Evolutionary conservation across 2,329 filamentous ascomycete genomes (phyloP).

Genomic region (Torrubiella hemipterigena): DNA sequence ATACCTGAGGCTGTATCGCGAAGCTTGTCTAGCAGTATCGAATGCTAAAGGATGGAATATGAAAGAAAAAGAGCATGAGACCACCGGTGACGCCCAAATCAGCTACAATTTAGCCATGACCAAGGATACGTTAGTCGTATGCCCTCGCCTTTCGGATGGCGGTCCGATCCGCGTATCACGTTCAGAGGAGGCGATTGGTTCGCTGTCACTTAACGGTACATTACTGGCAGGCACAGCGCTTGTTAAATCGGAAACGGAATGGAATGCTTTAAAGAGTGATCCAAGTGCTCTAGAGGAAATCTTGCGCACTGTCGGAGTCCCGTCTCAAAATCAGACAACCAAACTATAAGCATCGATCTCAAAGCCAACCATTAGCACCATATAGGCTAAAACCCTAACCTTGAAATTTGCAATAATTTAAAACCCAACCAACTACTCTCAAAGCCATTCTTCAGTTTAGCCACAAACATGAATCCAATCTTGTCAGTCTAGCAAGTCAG

Average conservation of each 20-base stretch:
- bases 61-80: slow-evolving; percentile 13
- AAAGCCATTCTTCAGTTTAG: no score
- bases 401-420: no score
- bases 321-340: slow-evolving; percentile 1
- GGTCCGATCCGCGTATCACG: slow-evolving; percentile 15
- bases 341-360: slow-evolving; percentile 1
- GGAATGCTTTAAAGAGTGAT: slow-evolving; percentile 37
- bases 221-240: slow-evolving; percentile 52
- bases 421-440: no score
- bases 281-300: slow-evolving; percentile 11
- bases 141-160: slow-evolving; percentile 43
- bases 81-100: slow-evolving; percentile 33
- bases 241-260: slow-evolving; percentile 47
- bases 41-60: slow-evolving; percentile 4
- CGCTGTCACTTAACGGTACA: slow-evolving; percentile 46
- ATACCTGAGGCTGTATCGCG: slow-evolving; percentile 36
- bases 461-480: no score
- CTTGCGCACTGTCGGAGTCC: slow-evolving; percentile 18
- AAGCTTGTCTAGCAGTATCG: slow-evolving; percentile 27
- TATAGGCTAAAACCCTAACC: no score
- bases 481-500: no score
- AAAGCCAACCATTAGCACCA: no score
- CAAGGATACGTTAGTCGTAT: slow-evolving; percentile 36
- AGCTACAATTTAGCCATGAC: slow-evolving; percentile 56
- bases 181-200: slow-evolving; percentile 24